Evolutionary conservation across 1,284 basidiomycete genomes (phyloP).

Genomic region (Xerocomus nothofagi): DNA sequence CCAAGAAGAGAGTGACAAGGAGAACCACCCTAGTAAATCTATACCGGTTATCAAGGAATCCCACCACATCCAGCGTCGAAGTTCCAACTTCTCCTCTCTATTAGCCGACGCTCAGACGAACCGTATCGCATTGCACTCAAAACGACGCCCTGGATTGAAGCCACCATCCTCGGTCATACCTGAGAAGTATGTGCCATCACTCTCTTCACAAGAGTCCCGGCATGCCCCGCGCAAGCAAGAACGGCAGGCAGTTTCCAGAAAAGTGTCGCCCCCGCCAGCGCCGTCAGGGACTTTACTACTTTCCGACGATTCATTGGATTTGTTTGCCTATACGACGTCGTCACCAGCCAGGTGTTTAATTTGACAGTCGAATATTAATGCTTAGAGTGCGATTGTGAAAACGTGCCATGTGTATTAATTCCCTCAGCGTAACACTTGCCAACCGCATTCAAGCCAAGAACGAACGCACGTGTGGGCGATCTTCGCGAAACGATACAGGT

Average conservation of each 20-base stretch:
- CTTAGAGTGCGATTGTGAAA: neutral
- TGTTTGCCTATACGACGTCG: conserved; percentile 44
- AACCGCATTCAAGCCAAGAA: neutral
- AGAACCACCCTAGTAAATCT: conserved; percentile 21
- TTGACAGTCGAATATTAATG: neutral
- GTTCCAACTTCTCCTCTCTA: conserved; percentile 42
- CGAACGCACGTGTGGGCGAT: neutral
- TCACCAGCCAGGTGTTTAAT: conserved; percentile 29
- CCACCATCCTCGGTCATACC: conserved; percentile 13
- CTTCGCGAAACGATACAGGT: neutral
- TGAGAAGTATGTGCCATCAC: conserved; percentile 15
- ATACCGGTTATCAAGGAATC: conserved; percentile 2
- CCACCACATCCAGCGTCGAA: conserved; percentile 16
- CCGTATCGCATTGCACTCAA: conserved; percentile 39
- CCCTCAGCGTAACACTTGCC: neutral
- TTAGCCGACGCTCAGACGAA: conserved; percentile 46
- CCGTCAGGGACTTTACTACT: conserved; percentile 16
- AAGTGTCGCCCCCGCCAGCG: conserved; percentile 6
- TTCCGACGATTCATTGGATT: conserved; percentile 53
- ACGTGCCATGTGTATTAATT: conserved; percentile 12
- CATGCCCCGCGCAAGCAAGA: conserved; percentile 14
- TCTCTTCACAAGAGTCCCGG: conserved; percentile 17
- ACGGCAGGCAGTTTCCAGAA: conserved; percentile 7
- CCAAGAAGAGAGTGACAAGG: conserved; percentile 27
- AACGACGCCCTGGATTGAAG: conserved; percentile 8